These are phyloP conservation scores for Claviceps citrina DNA, from an alignment of 2,329 filamentous ascomycete genomes.

Conservation along the genomic window DNA sequence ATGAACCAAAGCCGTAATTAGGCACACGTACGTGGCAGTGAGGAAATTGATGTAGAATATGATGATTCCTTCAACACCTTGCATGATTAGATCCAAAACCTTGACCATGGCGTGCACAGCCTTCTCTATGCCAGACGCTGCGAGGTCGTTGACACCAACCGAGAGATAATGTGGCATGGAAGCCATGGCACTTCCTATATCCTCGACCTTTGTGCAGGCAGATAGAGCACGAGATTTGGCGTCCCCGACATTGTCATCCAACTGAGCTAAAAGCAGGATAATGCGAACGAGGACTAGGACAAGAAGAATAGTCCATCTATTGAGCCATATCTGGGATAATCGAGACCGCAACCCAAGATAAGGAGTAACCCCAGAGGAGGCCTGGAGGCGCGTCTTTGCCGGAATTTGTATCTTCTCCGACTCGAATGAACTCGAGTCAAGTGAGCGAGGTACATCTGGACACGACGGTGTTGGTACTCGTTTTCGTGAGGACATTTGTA, in stretches of 20 bases:
- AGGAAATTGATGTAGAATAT: slow-evolving; percentile 87
- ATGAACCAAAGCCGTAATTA: slow-evolving; percentile 69
- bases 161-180: slow-evolving; percentile 97
- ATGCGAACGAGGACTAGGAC: slow-evolving; percentile 71
- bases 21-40: slow-evolving; percentile 76
- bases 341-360: slow-evolving; percentile 82
- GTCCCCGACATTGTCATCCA: slow-evolving; percentile 58
- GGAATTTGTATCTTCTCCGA: slow-evolving; percentile 14
- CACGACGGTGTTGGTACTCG: not conserved
- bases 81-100: slow-evolving; percentile 64
- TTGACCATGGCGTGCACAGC: slow-evolving; percentile 66
- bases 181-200: slow-evolving; percentile 84
- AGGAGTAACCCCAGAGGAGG: slow-evolving; percentile 57
- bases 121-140: slow-evolving; percentile 63
- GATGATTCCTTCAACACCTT: slow-evolving; percentile 71
- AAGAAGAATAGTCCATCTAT: slow-evolving; percentile 87
- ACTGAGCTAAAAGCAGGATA: slow-evolving; percentile 56
- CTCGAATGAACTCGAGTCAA: slow-evolving; percentile 23
- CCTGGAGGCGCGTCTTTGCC: not conserved
- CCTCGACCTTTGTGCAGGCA: slow-evolving; percentile 83
- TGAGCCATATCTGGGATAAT: slow-evolving; percentile 93
- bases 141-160: slow-evolving; percentile 71
- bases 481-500: slow-evolving; percentile 1
- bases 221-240: slow-evolving; percentile 72
- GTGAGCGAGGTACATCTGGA: not conserved